Evolutionary conservation across 2,329 filamentous ascomycete genomes (phyloP).

Genomic region (Penicillium sp.): DNA sequence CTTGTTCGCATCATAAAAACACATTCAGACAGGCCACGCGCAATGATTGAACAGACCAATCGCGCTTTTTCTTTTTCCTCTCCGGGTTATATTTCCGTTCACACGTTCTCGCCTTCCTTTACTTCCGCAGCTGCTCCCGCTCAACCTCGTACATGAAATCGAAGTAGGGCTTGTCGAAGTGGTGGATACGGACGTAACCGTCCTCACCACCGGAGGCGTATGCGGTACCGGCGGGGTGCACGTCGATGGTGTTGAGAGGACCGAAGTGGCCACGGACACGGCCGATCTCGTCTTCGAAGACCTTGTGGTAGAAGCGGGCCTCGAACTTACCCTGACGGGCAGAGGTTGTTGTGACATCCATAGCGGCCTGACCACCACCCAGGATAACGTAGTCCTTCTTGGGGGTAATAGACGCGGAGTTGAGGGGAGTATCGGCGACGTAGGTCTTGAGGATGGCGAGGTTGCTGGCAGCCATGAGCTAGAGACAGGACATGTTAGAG

Average conservation of each 20-base stretch:
- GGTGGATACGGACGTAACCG: constrained; percentile 96
- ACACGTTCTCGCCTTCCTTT: constrained; percentile 17
- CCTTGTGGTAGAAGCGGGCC: constrained; percentile 98
- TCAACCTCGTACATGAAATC: constrained; percentile 99
- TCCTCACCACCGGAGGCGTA: constrained; percentile 98
- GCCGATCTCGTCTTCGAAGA: constrained; percentile 98
- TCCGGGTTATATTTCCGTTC: constrained; percentile 19
- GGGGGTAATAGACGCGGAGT: constrained; percentile 89
- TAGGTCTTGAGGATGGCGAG: constrained; percentile 94
- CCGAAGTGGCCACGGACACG: constrained; percentile 97
- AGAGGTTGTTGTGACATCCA: constrained; percentile 96
- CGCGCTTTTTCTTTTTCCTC: constrained; percentile 17
- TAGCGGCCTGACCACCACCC: constrained; percentile 95
- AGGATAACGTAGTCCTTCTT: constrained; percentile 99
- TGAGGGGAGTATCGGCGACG: constrained; percentile 87
- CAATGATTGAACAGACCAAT: constrained; percentile 23
- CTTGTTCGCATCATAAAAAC: constrained; percentile 39
- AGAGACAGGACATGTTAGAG: constrained; percentile 3
- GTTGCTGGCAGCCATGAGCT: constrained; percentile 81
- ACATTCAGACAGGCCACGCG: constrained; percentile 36
- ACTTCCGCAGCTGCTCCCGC: constrained; percentile 66
- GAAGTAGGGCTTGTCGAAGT: constrained; percentile 98
- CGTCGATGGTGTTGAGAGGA: constrained; percentile 92
- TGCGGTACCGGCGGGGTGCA: constrained; percentile 84
- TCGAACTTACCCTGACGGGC: constrained; percentile 98